A percentile compares a stretch with the other conserved stretches of the same genome.
Evolutionary conservation across 2,329 filamentous ascomycete genomes (phyloP).

Genomic region (Nemania sp.): DNA sequence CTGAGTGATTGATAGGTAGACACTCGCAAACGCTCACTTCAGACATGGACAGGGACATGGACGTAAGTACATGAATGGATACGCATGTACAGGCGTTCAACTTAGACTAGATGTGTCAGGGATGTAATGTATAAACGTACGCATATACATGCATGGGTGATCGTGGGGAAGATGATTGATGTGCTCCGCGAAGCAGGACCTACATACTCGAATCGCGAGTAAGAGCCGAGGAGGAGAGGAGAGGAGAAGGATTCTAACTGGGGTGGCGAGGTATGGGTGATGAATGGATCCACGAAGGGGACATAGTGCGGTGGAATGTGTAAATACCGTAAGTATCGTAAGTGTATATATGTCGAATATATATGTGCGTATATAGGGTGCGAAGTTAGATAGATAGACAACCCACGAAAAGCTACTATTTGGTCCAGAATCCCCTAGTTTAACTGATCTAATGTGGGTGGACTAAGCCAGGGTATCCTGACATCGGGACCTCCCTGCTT

Average conservation of each 20-base stretch:
- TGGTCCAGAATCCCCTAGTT: conserved; percentile 3
- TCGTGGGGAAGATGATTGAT: background rate
- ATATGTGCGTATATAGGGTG: no score
- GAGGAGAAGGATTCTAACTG: background rate
- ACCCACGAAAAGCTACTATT: conserved; percentile 9
- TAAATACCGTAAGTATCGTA: no score
- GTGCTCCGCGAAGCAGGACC: conserved; percentile 8
- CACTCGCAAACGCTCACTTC: background rate
- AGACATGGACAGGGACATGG: background rate
- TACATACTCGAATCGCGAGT: conserved; percentile 12
- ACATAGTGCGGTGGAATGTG: background rate
- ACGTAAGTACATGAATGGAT: background rate
- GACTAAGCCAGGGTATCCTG: background rate
- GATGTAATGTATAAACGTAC: background rate
- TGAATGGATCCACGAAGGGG: no score
- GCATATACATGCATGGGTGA: conserved; percentile 9
- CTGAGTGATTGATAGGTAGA: conserved; percentile 21
- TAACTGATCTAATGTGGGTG: no score
- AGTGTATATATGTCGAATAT: no score
- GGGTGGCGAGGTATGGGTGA: background rate
- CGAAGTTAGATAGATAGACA: background rate
- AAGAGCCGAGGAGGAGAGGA: conserved; percentile 1
- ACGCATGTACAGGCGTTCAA: no score
- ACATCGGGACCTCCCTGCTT: background rate
- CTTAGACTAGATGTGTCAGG: no score